phyloP scores from a whole-genome alignment of 352 stramenopile species.

The Phytophthora melonis region DNA sequence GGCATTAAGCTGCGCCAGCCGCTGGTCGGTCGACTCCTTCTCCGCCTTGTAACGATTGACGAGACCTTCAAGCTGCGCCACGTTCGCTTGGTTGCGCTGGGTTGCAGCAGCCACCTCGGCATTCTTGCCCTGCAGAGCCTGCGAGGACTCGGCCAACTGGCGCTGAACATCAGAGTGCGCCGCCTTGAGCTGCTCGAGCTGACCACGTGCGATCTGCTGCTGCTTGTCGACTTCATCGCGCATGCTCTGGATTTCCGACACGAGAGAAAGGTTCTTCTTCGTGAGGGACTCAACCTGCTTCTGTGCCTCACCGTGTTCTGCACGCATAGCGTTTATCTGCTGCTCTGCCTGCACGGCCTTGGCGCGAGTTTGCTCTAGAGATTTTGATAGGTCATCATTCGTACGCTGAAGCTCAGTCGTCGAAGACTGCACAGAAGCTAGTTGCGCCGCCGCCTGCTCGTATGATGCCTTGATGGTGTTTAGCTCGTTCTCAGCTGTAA shows the following conservation, averaged over 20 bases:
- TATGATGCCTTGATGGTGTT: slow-evolving; percentile 39
- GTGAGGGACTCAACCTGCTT: slow-evolving; percentile 67
- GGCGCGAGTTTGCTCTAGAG: slow-evolving; percentile 51
- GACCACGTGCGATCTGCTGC: slow-evolving; percentile 35
- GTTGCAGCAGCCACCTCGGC: slow-evolving; percentile 39
- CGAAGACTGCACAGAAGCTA: slow-evolving; percentile 40
- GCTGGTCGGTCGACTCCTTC: slow-evolving; percentile 35
- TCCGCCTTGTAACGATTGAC: slow-evolving; percentile 41
- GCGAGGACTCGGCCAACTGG: slow-evolving; percentile 41
- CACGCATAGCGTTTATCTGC: slow-evolving; percentile 47
- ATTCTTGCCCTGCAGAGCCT: slow-evolving; percentile 49
- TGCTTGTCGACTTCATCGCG: slow-evolving; percentile 63
- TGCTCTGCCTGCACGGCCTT: slow-evolving; percentile 57
- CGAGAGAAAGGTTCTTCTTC: slow-evolving; percentile 68
- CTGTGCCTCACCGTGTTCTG: slow-evolving; percentile 48
- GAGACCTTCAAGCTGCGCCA: slow-evolving; percentile 37
- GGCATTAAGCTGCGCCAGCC: slow-evolving; percentile 36
- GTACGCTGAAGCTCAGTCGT: slow-evolving; percentile 52
- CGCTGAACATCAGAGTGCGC: slow-evolving; percentile 45
- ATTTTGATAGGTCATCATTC: slow-evolving; percentile 60
- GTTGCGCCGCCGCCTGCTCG: slow-evolving; percentile 33
- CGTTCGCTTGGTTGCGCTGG: slow-evolving; percentile 47
- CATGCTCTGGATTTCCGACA: slow-evolving; percentile 57
- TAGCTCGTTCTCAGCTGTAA: slow-evolving; percentile 42
- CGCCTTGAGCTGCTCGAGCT: slow-evolving; percentile 52